Base-by-base conservation (phyloP, 257 asterid genomes). In the Gardenia jasminoides region DNA sequence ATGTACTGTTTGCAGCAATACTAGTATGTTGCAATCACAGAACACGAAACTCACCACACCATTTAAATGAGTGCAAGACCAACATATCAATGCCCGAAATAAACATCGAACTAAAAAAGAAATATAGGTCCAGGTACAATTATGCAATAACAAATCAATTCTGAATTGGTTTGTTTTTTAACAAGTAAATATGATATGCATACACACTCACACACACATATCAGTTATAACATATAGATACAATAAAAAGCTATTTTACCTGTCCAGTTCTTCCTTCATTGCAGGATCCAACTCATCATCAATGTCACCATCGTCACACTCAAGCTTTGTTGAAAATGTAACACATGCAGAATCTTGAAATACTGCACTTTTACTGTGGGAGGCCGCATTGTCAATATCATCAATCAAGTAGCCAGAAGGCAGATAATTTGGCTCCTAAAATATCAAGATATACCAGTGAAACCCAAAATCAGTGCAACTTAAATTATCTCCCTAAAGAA, bases 231-330 rank as follows among this genome's bases (percentile, higher is more conserved):
- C 10, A 30, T 30, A 43, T n/a, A 44, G 39, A 39, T 78, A 10
- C 22, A 59, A 20, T 30, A 31, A 74, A 64, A 43, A 9, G 26
- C 64, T 39, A 78, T 22, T 61, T 28, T 31, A 87, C 90, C 90
- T 87, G 73, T 87, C 90, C 44, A 87, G 78, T 82, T 87, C 80
- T 87, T 87, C 88, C 85, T 83, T 80, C 85, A 83, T 82, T 69
- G 85, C 90, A 58, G 90, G 90, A 78, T 87, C 90, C 70, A 87
- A 76, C 72, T 84, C 90, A 78, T 87, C 88, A 47, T 84, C 86
- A 77, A 82, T 56, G 73, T 84, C 90, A 56, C 68, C 84, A 79
- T 82, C 90, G 70, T 87, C 90, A 72, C 83, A 83, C 78, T 83
- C 86, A 28, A 75, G 79, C 75, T 87, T 79, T 48, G 87, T 61